Evolutionary conservation across 768 basidiomycete species (phyloP).

Genomic region (Gloeophyllum trabeum): DNA sequence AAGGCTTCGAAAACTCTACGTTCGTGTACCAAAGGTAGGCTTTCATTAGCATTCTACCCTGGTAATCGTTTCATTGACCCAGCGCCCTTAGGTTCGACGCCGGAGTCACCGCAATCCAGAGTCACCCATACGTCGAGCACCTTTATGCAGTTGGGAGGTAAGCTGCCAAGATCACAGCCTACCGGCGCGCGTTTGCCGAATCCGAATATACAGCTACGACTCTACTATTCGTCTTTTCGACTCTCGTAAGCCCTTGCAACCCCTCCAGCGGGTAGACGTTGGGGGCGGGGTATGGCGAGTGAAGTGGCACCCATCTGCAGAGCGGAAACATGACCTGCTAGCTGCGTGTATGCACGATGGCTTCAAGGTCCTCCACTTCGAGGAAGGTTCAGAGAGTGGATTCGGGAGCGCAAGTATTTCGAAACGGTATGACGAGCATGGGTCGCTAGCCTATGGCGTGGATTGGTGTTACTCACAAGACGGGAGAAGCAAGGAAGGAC

Average conservation of each 20-base stretch:
- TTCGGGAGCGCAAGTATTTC: conserved; percentile 13
- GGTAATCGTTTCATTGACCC: conserved; percentile 2
- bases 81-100: conserved; percentile 65
- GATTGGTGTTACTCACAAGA: conserved; percentile 76
- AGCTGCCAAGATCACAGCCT: conserved; percentile 7
- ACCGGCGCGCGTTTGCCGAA: no score
- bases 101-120: conserved; percentile 86
- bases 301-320: conserved; percentile 81
- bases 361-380: conserved; percentile 70
- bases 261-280: conserved; percentile 51
- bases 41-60: background rate
- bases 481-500: conserved; percentile 14
- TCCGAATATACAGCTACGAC: conserved; percentile 71
- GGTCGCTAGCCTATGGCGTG: conserved; percentile 81
- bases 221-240: conserved; percentile 75
- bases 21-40: conserved; percentile 65
- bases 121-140: conserved; percentile 69
- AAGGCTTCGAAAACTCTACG: conserved; percentile 43
- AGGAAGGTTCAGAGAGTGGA: conserved; percentile 6
- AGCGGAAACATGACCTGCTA: conserved; percentile 64
- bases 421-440: conserved; percentile 62
- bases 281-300: conserved; percentile 95
- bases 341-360: conserved; percentile 99
- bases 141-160: conserved; percentile 88
- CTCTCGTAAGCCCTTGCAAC: conserved; percentile 47